Base-by-base conservation (phyloP, 352 stramenopile genomes). In the Globisporangium alternatum region DNA sequence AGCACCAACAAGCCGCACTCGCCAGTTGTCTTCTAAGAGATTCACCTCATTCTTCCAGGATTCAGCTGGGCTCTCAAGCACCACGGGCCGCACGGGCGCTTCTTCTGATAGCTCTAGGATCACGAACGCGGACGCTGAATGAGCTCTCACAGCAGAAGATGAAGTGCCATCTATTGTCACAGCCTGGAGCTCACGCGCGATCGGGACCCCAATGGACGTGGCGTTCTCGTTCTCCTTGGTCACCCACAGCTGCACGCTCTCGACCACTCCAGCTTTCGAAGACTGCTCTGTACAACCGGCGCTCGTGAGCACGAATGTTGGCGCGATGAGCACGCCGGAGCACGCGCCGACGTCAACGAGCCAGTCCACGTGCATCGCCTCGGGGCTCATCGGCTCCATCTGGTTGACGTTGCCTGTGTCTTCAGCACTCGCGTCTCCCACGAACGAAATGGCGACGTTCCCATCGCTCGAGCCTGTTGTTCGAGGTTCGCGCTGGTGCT, bases 301-400 rank as follows among this genome's bases (percentile, higher is more conserved):
- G 28, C 15, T 56, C 15, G 49, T 56, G 12, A 56, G 49, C 49
- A 56, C 49, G 17, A 56, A 56, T 25, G 37, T 37, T 56, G 49
- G 49, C 49, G 49, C 49, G 13, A 56, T 56, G 49, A 56, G 49
- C 49, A 56, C 49, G 2, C 49, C 49, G 6, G 25, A 56, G 49
- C 49, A 56, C 25, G 13, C 25, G 28, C 49, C 48, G 28, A 56
- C 5, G 2, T 21, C 17, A 6, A 56, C 49, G 28, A 56, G 49
- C 49, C 49, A 56, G 2, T 56, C 49, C 28, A 2, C 28, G 2
- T 15, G 6, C 28, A 13, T 12, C 15, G 28, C 15, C 2, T 15
- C 28, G 3, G 48, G 48, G 12, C 22, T 4, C 48, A 33, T 5
- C 9, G 5, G 12, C 48, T 35, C 47, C 1, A 19, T 31, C 3